Evolutionary conservation across 352 stramenopile genomes (phyloP).

Genomic region (Pythium vanterpoolii): DNA sequence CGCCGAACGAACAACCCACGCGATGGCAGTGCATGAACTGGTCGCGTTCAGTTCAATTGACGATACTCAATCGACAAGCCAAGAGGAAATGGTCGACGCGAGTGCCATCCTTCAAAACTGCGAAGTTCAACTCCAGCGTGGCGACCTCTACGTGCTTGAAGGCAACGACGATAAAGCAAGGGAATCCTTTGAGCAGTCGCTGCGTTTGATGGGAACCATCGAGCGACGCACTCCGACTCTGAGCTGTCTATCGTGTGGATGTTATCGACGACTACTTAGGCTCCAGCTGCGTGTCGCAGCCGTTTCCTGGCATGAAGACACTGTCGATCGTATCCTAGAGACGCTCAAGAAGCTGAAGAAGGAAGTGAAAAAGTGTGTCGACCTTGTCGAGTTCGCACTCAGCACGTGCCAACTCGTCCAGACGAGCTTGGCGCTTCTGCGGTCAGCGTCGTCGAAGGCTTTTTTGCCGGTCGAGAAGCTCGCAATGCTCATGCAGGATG

Average conservation of each 20-base stretch:
- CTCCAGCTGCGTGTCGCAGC: constrained; percentile 26
- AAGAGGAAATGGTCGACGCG: background rate
- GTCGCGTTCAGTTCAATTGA: constrained; percentile 18
- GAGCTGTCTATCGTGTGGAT: constrained; percentile 27
- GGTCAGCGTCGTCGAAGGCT: constrained; percentile 25
- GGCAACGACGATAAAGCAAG: background rate
- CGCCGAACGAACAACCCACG: constrained; percentile 38
- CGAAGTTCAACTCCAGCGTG: constrained; percentile 17
- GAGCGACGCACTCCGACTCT: constrained; percentile 4
- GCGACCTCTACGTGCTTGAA: constrained; percentile 16
- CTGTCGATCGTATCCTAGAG: constrained; percentile 34
- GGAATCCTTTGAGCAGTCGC: constrained; percentile 1
- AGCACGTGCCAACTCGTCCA: constrained; percentile 43
- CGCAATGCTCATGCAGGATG: constrained; percentile 37
- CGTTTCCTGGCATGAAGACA: constrained; percentile 11
- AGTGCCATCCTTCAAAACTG: constrained; percentile 17
- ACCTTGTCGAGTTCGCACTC: constrained; percentile 47
- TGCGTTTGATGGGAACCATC: background rate
- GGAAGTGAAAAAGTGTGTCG: constrained; percentile 32
- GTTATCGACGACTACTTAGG: constrained; percentile 46
- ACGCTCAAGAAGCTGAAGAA: constrained; percentile 47
- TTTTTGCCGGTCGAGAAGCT: constrained; percentile 37
- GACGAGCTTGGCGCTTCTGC: constrained; percentile 39
- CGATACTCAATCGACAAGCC: background rate
- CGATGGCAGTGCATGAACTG: constrained; percentile 42